A percentile compares a stretch with the other conserved stretches of the same genome.
Conservation (phyloP, 1,284 basidiomycete genomes). For the Coniferiporia sulphurascens region DNA sequence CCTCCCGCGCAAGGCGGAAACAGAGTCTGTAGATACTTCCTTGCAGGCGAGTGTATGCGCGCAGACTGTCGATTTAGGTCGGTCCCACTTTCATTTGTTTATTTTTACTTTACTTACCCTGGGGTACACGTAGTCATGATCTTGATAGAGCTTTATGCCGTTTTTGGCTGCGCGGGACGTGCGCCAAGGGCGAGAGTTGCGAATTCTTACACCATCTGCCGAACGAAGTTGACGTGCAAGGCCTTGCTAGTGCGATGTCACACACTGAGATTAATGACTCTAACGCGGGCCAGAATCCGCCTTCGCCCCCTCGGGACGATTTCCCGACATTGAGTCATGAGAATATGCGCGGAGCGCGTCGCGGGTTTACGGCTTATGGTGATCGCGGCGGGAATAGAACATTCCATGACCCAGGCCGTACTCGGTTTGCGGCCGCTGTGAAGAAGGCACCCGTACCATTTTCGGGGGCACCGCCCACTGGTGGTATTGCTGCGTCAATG, state of each 20-base stretch:
- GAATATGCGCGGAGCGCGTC: conserved; percentile 35
- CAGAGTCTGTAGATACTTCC: conserved; percentile 91
- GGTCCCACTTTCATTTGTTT: conserved; percentile 23
- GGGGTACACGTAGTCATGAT: conserved; percentile 59
- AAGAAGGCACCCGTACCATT: conserved; percentile 44
- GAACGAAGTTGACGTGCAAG: conserved; percentile 67
- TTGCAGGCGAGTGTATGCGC: conserved; percentile 92
- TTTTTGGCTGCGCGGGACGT: conserved; percentile 97
- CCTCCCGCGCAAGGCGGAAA: conserved; percentile 51
- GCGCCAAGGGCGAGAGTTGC: conserved; percentile 88
- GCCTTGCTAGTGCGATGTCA: conserved; percentile 65
- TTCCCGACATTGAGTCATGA: conserved; percentile 79
- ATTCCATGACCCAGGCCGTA: conserved; percentile 71
- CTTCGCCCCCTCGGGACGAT: conserved; percentile 64
- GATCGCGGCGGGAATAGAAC: conserved; percentile 31
- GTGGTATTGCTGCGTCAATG: conserved; percentile 17
- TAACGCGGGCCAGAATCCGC: conserved; percentile 30
- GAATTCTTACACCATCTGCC: conserved; percentile 90
- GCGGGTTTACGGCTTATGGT: conserved; percentile 33
- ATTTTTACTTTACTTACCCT: not conserved
- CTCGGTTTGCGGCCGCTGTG: conserved; percentile 79
- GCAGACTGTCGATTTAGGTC: conserved; percentile 98
- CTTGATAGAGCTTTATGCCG: conserved; percentile 90
- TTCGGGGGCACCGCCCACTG: conserved; percentile 1
- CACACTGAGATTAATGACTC: conserved; percentile 57